Base-by-base conservation (phyloP, 352 stramenopile species). In the Globisporangium takayamanum region DNA sequence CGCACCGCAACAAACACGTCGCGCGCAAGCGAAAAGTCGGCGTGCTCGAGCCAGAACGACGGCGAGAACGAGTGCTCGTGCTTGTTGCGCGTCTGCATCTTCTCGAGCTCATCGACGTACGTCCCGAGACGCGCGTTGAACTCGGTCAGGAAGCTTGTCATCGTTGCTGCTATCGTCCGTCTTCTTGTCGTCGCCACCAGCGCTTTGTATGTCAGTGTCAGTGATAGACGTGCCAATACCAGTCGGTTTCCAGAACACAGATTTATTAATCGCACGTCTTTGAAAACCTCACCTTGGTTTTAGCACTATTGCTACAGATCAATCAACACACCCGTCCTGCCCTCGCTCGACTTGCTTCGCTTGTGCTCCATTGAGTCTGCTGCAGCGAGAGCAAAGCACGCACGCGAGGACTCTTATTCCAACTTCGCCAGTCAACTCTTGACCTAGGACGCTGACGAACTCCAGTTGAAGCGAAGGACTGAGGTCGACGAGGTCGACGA, bases 1-100 rank as follows among this genome's bases (percentile, higher is more conserved):
- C 67, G 5, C 68, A 94, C 84, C 69, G 82, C 82, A 5, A 91
- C 61, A 47, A 92, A 88, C 46, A 94, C 84, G 57, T 92, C 83
- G 42, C 82, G 72, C 44, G 82, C 84, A 53, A 92, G 72, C 64
- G 74, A 76, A 59, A 92, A 94, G 36, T 94, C 84, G 18, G 69
- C 62, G 45, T 90, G 69, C 57, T 88, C 69, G 58, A 89, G 64
- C 84, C 84, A 94, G 64, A 94, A 94, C 3, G 70, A 76, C 20
- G 84, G 76, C 62, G 81, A 73, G 63, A 94, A 94, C 37, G 62
- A 60, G 39, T 73, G 70, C 51, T 87, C 67, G 51, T 72, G 56
- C 25, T 74, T 78, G 62, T 81, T 87, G 41, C 70, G 69, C 28
- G 64, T 49, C 62, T 89, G 77, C 37, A 92, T 67, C 49, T 77